phyloP scores from a whole-genome alignment of 2,329 filamentous ascomycete genomes.

The Aspergillus awamori region DNA sequence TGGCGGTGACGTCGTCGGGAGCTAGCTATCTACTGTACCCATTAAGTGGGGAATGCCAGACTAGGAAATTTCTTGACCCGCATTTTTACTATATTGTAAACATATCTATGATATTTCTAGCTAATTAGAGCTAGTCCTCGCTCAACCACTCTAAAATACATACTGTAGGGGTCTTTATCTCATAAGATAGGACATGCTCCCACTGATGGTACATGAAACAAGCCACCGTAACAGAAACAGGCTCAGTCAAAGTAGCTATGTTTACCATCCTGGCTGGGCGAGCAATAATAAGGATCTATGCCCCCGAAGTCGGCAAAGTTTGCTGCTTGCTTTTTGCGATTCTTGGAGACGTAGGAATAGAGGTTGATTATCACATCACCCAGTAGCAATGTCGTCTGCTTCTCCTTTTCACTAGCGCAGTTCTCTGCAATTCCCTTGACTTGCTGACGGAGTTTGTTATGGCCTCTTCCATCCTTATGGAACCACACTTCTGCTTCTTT shows the following conservation, averaged over 20 bases:
- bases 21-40: too few relatives aligned
- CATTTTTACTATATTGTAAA: too few relatives aligned
- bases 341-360: conserved; percentile 20
- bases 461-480: conserved; percentile 23
- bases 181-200: too few relatives aligned
- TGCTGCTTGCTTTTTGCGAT: conserved; percentile 9
- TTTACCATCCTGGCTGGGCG: conserved; percentile 16
- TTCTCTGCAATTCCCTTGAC: conserved; percentile 22
- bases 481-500: conserved; percentile 30
- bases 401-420: conserved; percentile 15
- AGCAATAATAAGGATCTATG: conserved; percentile 19
- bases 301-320: conserved; percentile 24
- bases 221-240: not conserved
- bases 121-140: not conserved
- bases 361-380: conserved; percentile 29
- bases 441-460: conserved; percentile 22
- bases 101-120: not conserved
- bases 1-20: not conserved
- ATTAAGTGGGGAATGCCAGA: too few relatives aligned
- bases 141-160: too few relatives aligned
- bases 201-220: too few relatives aligned
- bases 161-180: too few relatives aligned
- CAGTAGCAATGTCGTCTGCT: conserved; percentile 20
- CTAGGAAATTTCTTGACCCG: too few relatives aligned
- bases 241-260: conserved; percentile 29